Evolutionary conservation across 352 stramenopile genomes (phyloP), one percentile per base, ranked within the genome.

Genomic region (Phytopythium ostracodes): DNA sequence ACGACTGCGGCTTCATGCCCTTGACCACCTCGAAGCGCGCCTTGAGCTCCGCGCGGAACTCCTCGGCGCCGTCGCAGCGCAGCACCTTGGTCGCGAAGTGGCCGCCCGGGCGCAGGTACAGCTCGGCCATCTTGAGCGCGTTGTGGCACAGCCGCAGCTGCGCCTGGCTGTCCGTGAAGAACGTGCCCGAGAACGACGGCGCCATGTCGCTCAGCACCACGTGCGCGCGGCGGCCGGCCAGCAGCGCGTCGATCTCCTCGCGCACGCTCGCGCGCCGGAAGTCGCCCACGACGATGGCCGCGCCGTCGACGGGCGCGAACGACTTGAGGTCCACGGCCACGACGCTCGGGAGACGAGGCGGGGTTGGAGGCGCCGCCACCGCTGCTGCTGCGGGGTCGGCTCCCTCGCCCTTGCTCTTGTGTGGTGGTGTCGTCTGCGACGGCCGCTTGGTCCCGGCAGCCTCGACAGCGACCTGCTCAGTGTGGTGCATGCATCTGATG

Each of bases 161-260:
- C 29, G 81, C 71, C 54, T 94, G 79, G 46, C 82, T 84, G 72
- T 96, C 88, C 5, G 73, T 76, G 49, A 91, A 72, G 59, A 86
- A 84, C 49, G 81, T 87, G 49, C 88, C 88, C 5, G 81, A 86
- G 70, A 95, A 94, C 43, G 81, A 84, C 44, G 88, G 86, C 50
- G 88, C 88, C 88, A 96, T 96, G 75, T 96, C 88, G 62, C 88
- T 96, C 27, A 96, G 76, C 55, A 96, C 82, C 25, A 94, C 85
- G 66, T 92, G 81, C 11, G 64, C 88, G 31, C 78, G 67, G 40
- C 79, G 75, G 4, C 71, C 71, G 27, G 47, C 61, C 25, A 95
- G 65, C 17, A 79, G 67, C 25, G 69, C 63, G 42, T 73, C 72
- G 55, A 96, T 81, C 65, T 92, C 62, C 20, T 62, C 63, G 50